phyloP scores from a whole-genome alignment of 2,329 filamentous ascomycete species.

The Fusarium subtropicale region DNA sequence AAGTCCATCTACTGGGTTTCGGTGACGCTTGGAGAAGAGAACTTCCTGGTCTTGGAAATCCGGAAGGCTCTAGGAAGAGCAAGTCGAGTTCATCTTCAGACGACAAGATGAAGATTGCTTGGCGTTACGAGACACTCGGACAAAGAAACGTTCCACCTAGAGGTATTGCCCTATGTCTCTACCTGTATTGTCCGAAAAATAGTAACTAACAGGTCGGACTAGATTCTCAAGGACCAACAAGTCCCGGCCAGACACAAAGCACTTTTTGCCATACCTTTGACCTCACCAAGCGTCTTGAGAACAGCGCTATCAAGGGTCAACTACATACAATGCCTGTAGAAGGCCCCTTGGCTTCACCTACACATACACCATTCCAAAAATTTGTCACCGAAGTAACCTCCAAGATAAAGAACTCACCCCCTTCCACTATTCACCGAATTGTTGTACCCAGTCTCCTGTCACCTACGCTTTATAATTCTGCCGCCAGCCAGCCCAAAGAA shows the following conservation, averaged over 20 bases:
- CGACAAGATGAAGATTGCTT: slow-evolving; percentile 98
- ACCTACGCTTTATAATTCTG: slow-evolving; percentile 82
- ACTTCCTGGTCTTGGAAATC: slow-evolving; percentile 76
- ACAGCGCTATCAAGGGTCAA: slow-evolving; percentile 61
- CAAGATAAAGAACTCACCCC: slow-evolving; percentile 67
- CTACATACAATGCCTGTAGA: slow-evolving; percentile 63
- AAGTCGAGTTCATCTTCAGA: slow-evolving; percentile 57
- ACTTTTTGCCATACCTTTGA: slow-evolving; percentile 80
- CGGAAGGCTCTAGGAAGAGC: slow-evolving; percentile 53
- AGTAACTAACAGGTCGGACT: slow-evolving; percentile 7
- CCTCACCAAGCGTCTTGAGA: slow-evolving; percentile 71
- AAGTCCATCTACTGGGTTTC: slow-evolving; percentile 85
- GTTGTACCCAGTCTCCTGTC: slow-evolving; percentile 88
- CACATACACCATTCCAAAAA: slow-evolving; percentile 61
- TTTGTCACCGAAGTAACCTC: slow-evolving; percentile 71
- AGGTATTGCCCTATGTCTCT: slow-evolving; percentile 62
- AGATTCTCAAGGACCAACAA: slow-evolving; percentile 38
- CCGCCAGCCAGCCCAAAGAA: slow-evolving; percentile 75
- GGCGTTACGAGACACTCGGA: slow-evolving; percentile 90
- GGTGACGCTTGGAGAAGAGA: slow-evolving; percentile 84
- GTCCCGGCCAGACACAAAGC: slow-evolving; percentile 38
- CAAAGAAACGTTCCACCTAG: slow-evolving; percentile 71
- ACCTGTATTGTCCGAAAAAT: not conserved
- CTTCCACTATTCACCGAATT: slow-evolving; percentile 78
- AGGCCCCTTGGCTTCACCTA: slow-evolving; percentile 33